Base-by-base conservation (phyloP, 2,329 filamentous ascomycete species). In the Fusarium sp. region DNA sequence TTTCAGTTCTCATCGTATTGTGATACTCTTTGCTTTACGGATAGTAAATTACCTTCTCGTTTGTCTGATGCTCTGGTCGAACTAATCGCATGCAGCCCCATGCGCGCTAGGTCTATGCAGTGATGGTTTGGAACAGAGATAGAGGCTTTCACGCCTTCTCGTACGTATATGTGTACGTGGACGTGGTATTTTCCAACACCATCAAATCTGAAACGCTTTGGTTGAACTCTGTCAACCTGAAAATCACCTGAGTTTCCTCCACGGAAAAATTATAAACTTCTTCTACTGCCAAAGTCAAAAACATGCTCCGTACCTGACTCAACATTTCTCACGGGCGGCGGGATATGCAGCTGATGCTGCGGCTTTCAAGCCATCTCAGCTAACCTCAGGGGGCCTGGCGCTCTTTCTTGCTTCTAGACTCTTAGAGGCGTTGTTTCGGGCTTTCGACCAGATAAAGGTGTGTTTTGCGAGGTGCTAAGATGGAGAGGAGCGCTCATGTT, bases 381-480 rank as follows among this genome's bases (percentile, higher is more conserved):
- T 74, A 74, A 71, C 58, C 65, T 55, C 71, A 74, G 72, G 72
- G 72, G 72, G 53, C 52, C 62, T 47, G 58, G 22, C 57, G 33
- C 53, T 53, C 53, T 54, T 56, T 59, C 59, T 67, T 65, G 64
- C 63, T 65, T 65, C 68, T 62, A 55, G 63, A 62, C 61, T 58
- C 59, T 47, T 10, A 47, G 47, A 62, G 69, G 49, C 71, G 65
- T 61, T 37, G 44, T 64, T 56, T 56, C 51, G 59, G 55, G 48
- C 56, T 66, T 62, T 51, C 43, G 65, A 49, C 70, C 65, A 62
- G 46, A 40, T 44, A 57, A 57, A 56, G 50, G 50, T 46, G 60
- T 54, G 62, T 58, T 57, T 54, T 62, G 23, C 33, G 54, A 25
- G 19, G 47, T 44, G 22, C 49, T 33, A 54, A 60, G 61, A 47